Conservation (phyloP, 257 asterid species). For the Solanum pinnatisectum region DNA sequence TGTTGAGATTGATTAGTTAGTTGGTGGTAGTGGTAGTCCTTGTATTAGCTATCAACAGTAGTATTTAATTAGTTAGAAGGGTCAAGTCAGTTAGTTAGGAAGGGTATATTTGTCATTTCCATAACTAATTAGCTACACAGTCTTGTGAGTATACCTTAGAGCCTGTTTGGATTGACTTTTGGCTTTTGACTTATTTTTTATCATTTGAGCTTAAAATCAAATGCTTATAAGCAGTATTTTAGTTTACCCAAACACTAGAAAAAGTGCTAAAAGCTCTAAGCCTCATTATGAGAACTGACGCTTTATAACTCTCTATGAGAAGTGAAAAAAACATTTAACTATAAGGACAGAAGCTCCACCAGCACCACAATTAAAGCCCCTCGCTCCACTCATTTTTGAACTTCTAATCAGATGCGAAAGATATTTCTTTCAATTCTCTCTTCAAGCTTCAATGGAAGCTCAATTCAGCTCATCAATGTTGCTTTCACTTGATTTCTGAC, state of each 20-base stretch:
- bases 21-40: no score
- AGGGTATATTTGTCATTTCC: neutral
- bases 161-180: neutral
- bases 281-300: neutral
- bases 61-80: no score
- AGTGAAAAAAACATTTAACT: neutral
- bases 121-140: neutral
- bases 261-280: neutral
- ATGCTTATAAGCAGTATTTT: neutral
- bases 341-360: neutral
- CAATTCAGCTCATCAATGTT: neutral
- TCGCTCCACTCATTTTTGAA: neutral
- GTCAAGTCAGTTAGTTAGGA: neutral
- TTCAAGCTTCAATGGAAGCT: neutral
- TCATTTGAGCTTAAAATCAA: neutral
- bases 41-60: no score
- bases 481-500: neutral
- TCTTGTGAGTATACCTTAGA: neutral
- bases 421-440: neutral
- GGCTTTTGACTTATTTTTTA: no score
- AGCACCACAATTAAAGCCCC: neutral
- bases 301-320: no score
- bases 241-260: neutral
- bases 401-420: neutral
- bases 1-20: neutral